Evolutionary conservation across 176 grass and related monocot species (phyloP).

Genomic region (Aechmea fasciata): DNA sequence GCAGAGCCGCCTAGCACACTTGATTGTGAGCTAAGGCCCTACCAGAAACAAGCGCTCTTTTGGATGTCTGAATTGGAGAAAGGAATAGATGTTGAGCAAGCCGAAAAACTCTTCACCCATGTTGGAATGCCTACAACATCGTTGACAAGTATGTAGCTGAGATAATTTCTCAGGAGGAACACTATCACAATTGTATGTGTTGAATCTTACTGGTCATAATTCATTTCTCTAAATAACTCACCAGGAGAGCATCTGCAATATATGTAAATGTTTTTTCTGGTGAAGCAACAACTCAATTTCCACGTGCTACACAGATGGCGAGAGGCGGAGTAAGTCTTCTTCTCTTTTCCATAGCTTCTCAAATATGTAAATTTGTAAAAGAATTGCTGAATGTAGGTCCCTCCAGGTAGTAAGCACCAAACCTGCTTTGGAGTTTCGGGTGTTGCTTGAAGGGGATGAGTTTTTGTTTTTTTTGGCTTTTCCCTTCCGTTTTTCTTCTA

Average conservation of each 20-base stretch:
- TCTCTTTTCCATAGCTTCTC: neutral
- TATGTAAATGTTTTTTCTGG: constrained; percentile 86
- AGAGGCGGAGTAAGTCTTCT: constrained; percentile 66
- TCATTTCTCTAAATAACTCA: neutral
- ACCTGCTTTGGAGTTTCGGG: too few relatives aligned
- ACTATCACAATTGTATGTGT: neutral
- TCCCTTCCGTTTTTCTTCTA: too few relatives aligned
- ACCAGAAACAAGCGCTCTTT: constrained; percentile 85
- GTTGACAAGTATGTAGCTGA: constrained; percentile 47
- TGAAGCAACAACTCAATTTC: constrained; percentile 65
- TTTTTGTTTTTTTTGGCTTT: too few relatives aligned
- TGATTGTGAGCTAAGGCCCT: constrained; percentile 57
- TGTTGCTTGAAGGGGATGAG: too few relatives aligned
- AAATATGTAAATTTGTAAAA: too few relatives aligned
- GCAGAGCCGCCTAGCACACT: constrained; percentile 60
- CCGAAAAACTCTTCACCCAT: constrained; percentile 64
- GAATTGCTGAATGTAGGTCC: too few relatives aligned
- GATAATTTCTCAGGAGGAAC: neutral
- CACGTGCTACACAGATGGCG: constrained; percentile 42
- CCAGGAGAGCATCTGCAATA: constrained; percentile 61
- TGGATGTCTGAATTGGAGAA: constrained; percentile 94
- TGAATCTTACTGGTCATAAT: constrained; percentile 6
- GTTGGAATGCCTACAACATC: constrained; percentile 68
- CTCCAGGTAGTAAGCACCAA: too few relatives aligned
- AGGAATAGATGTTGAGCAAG: constrained; percentile 35